Evolutionary conservation across 106 monocot genomes (phyloP), one percentile per base, ranked within the genome.

Genomic region (Iris macrosiphon): DNA sequence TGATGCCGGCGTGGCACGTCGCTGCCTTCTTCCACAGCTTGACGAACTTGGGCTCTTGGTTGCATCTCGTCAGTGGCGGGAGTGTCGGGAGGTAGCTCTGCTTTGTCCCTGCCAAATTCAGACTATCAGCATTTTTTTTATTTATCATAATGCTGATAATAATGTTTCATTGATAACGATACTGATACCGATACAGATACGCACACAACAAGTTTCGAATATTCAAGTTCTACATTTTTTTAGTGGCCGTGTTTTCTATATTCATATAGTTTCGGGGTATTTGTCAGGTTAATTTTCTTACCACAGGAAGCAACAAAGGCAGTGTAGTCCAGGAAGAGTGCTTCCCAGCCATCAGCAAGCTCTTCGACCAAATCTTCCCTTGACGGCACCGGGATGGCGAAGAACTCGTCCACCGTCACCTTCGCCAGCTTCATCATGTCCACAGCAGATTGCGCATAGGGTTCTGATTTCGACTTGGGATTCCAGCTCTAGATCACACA

Each of bases 1-100:
- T 55, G 6, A 19, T 17, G n/a, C 66, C 49, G 14, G 38, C 39
- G 2, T 47, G 41, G 66, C 74, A 71, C 1, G 74, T 57, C 57
- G 26, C 14, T 4, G 73, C 70, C n/a, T 18, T 70, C 61, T 55
- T 41, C 78, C 77, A 78, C 0, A 83, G 62, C 34, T 32, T 54
- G n/a, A 61, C 23, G 47, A 78, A 22, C 1, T 26, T 60, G 2
- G 78, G 62, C 55, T 78, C 77, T 60, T 71, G 83, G 73, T 77
- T 83, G 74, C 83, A 83, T 26, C 83, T 30, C 1, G 83, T 83
- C 8, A 75, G 49, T 1, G 74, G 67, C 2, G 74, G 74, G 39
- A 75, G 68, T 2, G 31, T 47, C 8, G 74, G 74, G n/a, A 75
- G 40, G 67, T 57, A 75, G 67, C 31, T 62, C 47, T 75, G 55